Conservation (phyloP, 169 alveolate genomes). For the Eimeria sp. region DNA sequence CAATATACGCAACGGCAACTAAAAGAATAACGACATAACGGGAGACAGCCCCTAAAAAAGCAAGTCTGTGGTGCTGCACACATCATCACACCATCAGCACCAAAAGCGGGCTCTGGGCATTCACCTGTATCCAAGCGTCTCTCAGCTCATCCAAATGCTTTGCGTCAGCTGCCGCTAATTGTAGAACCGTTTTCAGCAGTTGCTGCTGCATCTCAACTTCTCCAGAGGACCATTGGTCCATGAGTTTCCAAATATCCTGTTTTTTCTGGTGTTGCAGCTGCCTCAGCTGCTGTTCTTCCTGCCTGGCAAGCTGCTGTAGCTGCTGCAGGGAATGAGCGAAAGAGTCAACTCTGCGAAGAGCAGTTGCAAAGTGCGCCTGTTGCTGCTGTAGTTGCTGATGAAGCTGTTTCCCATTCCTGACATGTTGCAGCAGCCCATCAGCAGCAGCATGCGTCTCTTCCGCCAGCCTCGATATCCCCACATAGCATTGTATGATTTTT, state of each 20-base stretch:
- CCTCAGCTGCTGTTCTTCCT: conserved; percentile 48
- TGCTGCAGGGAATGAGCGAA: conserved; percentile 62
- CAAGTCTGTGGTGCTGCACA: background rate
- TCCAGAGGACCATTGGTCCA: conserved; percentile 59
- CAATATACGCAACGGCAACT: background rate
- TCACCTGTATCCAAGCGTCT: conserved; percentile 64
- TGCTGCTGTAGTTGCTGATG: conserved; percentile 65
- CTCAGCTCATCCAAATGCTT: conserved; percentile 40
- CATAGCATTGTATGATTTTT: conserved; percentile 20
- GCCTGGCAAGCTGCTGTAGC: conserved; percentile 66
- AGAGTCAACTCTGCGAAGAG: conserved; percentile 46
- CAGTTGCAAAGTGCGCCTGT: conserved; percentile 60
- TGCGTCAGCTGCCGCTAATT: conserved; percentile 55
- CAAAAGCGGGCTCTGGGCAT: background rate
- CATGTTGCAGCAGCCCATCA: conserved; percentile 35
- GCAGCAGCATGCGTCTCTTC: conserved; percentile 56
- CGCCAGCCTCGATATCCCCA: conserved; percentile 29
- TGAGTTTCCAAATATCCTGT: conserved; percentile 15
- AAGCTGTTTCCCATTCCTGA: conserved; percentile 59
- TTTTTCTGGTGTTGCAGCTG: conserved; percentile 59
- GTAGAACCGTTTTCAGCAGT: conserved; percentile 48
- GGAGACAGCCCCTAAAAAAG: background rate
- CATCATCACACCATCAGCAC: background rate
- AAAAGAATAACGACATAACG: background rate
- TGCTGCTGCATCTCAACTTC: conserved; percentile 55